Conservation (phyloP, 2,329 filamentous ascomycete genomes). For the Pestalotiopsis sp. region DNA sequence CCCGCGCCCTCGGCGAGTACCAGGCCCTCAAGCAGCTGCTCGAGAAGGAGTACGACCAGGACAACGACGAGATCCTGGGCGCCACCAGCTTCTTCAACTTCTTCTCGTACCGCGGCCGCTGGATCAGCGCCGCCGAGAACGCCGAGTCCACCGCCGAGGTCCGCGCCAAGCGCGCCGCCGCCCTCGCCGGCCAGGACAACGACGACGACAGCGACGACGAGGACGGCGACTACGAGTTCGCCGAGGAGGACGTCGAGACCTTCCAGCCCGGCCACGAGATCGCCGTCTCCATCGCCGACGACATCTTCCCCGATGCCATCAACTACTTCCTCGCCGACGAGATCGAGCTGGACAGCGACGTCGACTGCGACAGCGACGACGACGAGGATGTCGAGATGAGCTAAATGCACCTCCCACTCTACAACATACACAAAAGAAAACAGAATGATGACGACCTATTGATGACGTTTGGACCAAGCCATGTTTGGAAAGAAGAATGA, state of each 20-base stretch:
- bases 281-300: conserved; percentile 29
- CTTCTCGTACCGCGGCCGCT: conserved; percentile 66
- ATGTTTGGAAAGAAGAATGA: background rate
- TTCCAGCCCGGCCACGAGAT: conserved; percentile 31
- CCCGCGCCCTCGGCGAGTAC: conserved; percentile 29
- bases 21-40: conserved; percentile 25
- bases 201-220: conserved; percentile 39
- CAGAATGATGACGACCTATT: background rate
- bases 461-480: background rate
- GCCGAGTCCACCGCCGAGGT: conserved; percentile 48
- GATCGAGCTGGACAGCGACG: conserved; percentile 28
- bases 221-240: conserved; percentile 33
- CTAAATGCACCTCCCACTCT: background rate
- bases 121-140: conserved; percentile 64
- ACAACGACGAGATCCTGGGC: conserved; percentile 17
- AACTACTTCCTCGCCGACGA: conserved; percentile 30
- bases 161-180: conserved; percentile 28
- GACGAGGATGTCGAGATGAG: conserved; percentile 31
- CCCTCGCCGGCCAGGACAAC: conserved; percentile 24
- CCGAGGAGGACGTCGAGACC: conserved; percentile 33
- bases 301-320: conserved; percentile 30
- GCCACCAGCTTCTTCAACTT: conserved; percentile 69
- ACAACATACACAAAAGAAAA: background rate
- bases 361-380: conserved; percentile 27
- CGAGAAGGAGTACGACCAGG: conserved; percentile 15